phyloP scores from a whole-genome alignment of 208 protist species.

The Tritrichomonas foetus region DNA sequence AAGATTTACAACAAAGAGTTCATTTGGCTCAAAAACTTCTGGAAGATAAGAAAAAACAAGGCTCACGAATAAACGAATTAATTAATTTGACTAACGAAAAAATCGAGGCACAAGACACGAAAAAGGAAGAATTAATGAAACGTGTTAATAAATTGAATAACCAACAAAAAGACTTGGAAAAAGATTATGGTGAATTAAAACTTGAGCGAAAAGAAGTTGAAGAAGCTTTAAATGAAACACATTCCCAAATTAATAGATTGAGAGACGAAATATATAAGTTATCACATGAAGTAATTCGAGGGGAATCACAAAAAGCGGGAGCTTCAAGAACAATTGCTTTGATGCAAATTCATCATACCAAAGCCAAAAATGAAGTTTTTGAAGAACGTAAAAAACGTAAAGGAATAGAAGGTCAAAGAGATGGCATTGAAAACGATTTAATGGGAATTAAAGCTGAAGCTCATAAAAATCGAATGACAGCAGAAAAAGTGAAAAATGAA shows the following conservation, averaged over 20 bases:
- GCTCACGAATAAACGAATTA: not conserved
- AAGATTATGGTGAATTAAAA: not conserved
- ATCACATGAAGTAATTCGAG: not conserved
- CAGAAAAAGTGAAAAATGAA: not conserved
- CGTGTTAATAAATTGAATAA: not conserved
- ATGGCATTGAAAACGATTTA: not conserved
- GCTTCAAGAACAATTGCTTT: not conserved
- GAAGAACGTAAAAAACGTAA: not conserved
- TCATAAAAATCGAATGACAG: not conserved
- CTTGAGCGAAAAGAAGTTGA: not conserved
- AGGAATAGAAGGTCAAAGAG: not conserved
- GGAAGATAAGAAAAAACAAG: not conserved
- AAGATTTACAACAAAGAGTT: not conserved
- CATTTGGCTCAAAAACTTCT: not conserved
- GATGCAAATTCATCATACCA: not conserved
- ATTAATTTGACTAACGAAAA: not conserved
- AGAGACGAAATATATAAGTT: not conserved
- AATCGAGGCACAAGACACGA: not conserved
- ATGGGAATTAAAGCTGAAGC: not conserved
- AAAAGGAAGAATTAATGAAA: not conserved
- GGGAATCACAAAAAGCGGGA: not conserved
- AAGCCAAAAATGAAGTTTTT: not conserved
- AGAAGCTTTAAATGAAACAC: not conserved
- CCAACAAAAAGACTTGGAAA: not conserved
- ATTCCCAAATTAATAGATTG: not conserved